Base-by-base conservation (phyloP, 495 filamentous ascomycete species). In the Cryomyces antarcticus region DNA sequence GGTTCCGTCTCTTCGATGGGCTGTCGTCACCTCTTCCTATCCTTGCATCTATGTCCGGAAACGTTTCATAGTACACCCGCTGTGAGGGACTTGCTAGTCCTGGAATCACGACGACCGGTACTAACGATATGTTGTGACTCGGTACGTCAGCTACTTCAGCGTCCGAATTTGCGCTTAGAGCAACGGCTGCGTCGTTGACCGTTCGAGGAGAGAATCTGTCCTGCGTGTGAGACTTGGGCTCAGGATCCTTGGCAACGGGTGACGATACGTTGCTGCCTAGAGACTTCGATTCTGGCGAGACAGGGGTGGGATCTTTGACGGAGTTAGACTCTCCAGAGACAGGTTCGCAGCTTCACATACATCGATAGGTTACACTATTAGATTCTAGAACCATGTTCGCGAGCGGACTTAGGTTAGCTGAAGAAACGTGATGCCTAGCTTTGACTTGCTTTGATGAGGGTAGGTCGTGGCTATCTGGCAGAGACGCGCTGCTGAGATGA, bases 331-430 rank as follows among this genome's bases (percentile, higher is more conserved):
- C 17, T 24, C 2, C 17, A 24, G 17, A 24, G 17, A 24, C 17
- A 24, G 17, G 2, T 24, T 24, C 17, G 17, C 17, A 24, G 17
- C 2, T 17, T 34, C 7, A 47, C 71, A 59, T 53, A 75, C 70
- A 74, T 57, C 66, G 54, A 45, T 67, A 72, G 12, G 62, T 57
- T 31, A 77, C 62, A 43, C 75, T 61, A 5, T 67, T 72, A 9
- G 64, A 61, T 12, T 75, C 55, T 31, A 78, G 51, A 46, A 78
- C 60, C 68, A 77, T 71, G 31, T 57, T 64, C 11, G 72, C 69
- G 52, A 80, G 75, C 0, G 66, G 56, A 43, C 68, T 67, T 5
- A 80, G 57, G 7, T 44, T 41, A 6, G 17, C 17, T 24, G 17
- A 24, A 24, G 17, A 24, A 24, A 24, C 17, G 17, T 24, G 17